These are phyloP conservation scores for Yarrowia keelungensis DNA, from an alignment of 805 yeast species.

Conservation along the genomic window DNA sequence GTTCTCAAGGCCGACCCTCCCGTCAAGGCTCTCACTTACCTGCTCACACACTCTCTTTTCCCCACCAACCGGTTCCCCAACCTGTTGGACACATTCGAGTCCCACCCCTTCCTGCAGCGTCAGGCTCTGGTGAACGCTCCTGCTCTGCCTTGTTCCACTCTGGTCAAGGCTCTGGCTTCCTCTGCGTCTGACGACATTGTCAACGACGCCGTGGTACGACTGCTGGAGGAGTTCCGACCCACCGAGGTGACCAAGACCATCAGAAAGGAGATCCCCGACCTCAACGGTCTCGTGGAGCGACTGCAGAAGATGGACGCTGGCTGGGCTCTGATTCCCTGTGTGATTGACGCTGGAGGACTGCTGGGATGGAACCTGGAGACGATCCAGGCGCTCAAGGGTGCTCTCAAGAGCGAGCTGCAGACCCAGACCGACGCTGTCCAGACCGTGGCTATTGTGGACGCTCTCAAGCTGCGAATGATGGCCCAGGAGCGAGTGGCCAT, in stretches of 20 bases:
- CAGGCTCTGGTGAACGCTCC: conserved; percentile 85
- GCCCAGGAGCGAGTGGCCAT: conserved; percentile 30
- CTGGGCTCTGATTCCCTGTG: conserved; percentile 65
- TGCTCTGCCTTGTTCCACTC: conserved; percentile 66
- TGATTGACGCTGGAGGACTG: conserved; percentile 76
- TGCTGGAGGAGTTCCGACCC: conserved; percentile 68
- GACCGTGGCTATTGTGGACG: conserved; percentile 26
- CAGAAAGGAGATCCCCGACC: conserved; percentile 44
- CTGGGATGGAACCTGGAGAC: conserved; percentile 66
- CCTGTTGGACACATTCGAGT: conserved; percentile 60
- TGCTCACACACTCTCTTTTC: conserved; percentile 86
- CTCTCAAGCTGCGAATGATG: conserved; percentile 19
- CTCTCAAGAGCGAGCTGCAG: conserved; percentile 15
- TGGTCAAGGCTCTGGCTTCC: conserved; percentile 63
- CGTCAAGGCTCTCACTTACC: conserved; percentile 67
- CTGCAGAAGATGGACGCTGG: conserved; percentile 59
- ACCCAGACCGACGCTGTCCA: conserved; percentile 13
- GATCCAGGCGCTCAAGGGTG: conserved; percentile 52
- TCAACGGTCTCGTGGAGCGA: conserved; percentile 51
- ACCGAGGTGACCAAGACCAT: conserved; percentile 50
- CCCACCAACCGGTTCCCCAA: conserved; percentile 66
- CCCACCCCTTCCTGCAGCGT: conserved; percentile 70
- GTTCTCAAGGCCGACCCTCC: conserved; percentile 50
- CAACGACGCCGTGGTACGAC: conserved; percentile 72
- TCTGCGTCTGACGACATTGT: conserved; percentile 65